phyloP scores from a whole-genome alignment of 2,329 filamentous ascomycete genomes.

The Calonectria honghensis region DNA sequence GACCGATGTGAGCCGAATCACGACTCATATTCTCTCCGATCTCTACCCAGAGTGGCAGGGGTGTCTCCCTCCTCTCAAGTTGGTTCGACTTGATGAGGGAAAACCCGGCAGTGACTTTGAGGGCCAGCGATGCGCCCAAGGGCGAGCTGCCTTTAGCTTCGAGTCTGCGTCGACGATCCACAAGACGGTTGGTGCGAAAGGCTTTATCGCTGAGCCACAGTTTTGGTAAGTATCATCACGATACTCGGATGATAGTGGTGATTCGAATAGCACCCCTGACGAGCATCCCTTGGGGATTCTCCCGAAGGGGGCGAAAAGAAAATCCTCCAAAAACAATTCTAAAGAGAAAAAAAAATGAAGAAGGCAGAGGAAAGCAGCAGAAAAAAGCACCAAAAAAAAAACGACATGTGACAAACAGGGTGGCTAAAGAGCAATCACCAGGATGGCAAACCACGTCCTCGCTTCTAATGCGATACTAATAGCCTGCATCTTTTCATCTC shows the following conservation, averaged over 20 bases:
- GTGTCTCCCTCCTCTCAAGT: conserved; percentile 7
- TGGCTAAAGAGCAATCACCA: not conserved
- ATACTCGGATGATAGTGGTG: not conserved
- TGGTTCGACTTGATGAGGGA: conserved; percentile 7
- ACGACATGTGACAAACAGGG: not conserved
- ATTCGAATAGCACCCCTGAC: not conserved
- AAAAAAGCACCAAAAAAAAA: not conserved
- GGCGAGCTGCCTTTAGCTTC: conserved; percentile 32
- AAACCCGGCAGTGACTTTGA: conserved; percentile 40
- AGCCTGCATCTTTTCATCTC: not conserved
- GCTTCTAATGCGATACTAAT: no score
- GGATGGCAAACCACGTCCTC: not conserved
- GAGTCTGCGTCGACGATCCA: conserved; percentile 12
- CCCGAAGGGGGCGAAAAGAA: not conserved
- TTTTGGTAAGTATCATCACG: not conserved
- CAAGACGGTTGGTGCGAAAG: not conserved
- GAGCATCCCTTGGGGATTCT: not conserved
- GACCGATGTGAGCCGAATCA: conserved; percentile 48
- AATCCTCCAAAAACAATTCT: not conserved
- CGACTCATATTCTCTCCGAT: conserved; percentile 26
- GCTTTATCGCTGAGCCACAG: not conserved
- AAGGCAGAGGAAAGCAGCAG: not conserved
- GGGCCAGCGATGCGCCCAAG: conserved; percentile 1
- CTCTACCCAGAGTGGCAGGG: conserved; percentile 14
- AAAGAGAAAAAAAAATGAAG: not conserved